These are phyloP conservation scores for Saxophila tyrrhenica DNA, from an alignment of 495 filamentous ascomycete genomes.

Conservation along the genomic window DNA sequence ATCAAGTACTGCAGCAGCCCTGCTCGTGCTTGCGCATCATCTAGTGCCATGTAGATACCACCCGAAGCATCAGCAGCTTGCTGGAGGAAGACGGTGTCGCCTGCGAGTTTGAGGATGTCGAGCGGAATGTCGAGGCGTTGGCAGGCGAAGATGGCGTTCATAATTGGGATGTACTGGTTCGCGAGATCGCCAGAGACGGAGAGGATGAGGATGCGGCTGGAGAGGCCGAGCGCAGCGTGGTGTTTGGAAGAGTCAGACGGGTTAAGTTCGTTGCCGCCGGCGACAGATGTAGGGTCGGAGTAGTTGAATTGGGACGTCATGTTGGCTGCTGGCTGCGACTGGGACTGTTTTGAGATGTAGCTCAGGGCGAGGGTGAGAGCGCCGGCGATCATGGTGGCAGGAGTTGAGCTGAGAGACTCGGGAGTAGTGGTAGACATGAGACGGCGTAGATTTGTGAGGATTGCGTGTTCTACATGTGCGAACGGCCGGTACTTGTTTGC, in stretches of 20 bases:
- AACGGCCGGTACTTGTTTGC: conserved; percentile 95
- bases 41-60: conserved; percentile 54
- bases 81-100: conserved; percentile 83
- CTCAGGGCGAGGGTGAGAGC: conserved; percentile 80
- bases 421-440: conserved; percentile 57
- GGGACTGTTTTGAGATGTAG: conserved; percentile 62
- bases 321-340: conserved; percentile 29
- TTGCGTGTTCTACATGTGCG: conserved; percentile 64
- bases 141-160: conserved; percentile 95
- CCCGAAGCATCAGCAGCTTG: conserved; percentile 85
- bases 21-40: conserved; percentile 33
- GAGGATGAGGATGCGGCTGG: conserved; percentile 63
- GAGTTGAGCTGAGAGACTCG: conserved; percentile 46
- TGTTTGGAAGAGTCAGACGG: conserved; percentile 1
- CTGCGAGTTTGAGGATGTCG: conserved; percentile 76
- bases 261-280: conserved; percentile 16
- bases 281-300: conserved; percentile 11
- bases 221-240: conserved; percentile 27
- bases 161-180: conserved; percentile 89
- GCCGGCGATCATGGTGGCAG: conserved; percentile 75
- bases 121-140: conserved; percentile 76
- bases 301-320: conserved; percentile 15
- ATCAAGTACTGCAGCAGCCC: conserved; percentile 85
- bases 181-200: conserved; percentile 74
- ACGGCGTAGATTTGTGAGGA: conserved; percentile 55